Base-by-base conservation (phyloP, 2,329 filamentous ascomycete genomes). In the Xylaria sp. region DNA sequence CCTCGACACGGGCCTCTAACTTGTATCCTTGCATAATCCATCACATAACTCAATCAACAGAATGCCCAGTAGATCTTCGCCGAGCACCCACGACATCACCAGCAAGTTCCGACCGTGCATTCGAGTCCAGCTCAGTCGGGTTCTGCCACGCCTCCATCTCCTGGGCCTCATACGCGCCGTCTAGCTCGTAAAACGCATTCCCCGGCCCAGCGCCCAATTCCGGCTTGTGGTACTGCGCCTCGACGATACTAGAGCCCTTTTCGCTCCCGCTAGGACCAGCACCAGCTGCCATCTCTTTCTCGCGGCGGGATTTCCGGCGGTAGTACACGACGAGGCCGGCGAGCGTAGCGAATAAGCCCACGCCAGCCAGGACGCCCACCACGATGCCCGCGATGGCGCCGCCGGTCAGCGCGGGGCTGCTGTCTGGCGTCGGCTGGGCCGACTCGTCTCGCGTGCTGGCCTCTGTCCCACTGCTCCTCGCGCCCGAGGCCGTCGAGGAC, bases 321-420 rank as follows among this genome's bases (percentile, higher is more conserved):
- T 60, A 60, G 29, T 54, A 49, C 3, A 54, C n/a, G 3, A 43
- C 35, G 15, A 60, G 51, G 11, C 51, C 44, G 19, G 38, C 13
- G 3, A 54, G 35, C 7, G 43, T 21, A n/a, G 44, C 51, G 29
- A 60, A 29, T 23, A 51, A 19, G 1, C 37, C 57, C 6, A 31
- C 35, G 29, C 51, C 57, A 3, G 23, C 44, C 2, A 60, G 15
- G 0, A 8, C 21, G 13, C 51, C 57, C 15, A 60, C 27, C 7
- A 38, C 37, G 19, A 51, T 48, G 2, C 57, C 57, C 1, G 44
- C 57, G 17, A 60, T 11, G 8, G 27, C 43, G 4, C 57, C 57
- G 27, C 44, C 51, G 13, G 25, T 17, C 19, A 60, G n/a, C 7
- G 29, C 33, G 3, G 23, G 4, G 4, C 13, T 11, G 8, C n/a